Base-by-base conservation (phyloP, 2,329 filamentous ascomycete species). In the Hypocreales sp. region DNA sequence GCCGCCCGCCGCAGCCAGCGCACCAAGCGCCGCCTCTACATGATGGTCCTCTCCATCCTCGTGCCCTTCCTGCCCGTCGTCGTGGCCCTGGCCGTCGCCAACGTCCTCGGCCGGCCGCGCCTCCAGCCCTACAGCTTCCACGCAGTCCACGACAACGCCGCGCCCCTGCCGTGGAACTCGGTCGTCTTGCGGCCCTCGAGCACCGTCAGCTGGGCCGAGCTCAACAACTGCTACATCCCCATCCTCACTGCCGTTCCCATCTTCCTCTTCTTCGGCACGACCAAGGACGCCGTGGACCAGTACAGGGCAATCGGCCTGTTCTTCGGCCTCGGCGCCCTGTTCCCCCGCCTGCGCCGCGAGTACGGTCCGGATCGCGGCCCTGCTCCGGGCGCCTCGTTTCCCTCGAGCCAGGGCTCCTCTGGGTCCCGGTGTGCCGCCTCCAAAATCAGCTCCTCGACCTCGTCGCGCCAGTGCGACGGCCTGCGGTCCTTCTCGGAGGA, bases 201-300 rank as follows among this genome's bases (percentile, higher is more conserved):
- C 32, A 27, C 49, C 11, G 37, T 64, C 10, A 39, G 42, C 9
- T 60, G 58, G 27, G 28, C 41, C 2, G 40, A 50, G 26, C 37
- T 65, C 37, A 63, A 65, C 36, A 52, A 55, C 31, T 52, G 50
- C 28, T 72, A 64, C 47, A 53, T 70, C 13, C 35, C 55, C 14
- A 60, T 67, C 28, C 26, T 64, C 3, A 58, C 62, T 3, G 48
- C 55, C 5, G 39, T 63, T 1, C 52, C 59, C 25, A 53, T 71
- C 25, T 62, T 70, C 22, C 22, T 57, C 17, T 68, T 67, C 44
- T 72, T 72, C 30, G 67, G 68, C 24, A 58, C 58, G 31, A 67
- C 61, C n/a, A 55, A 53, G 15, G 66, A 71, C 17, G 62, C 63
- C 8, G 47, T 60, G 33, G 63, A 64, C 31, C 50, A 49, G 28